phyloP scores from a whole-genome alignment of 2,329 filamentous ascomycete genomes.

The Fusarium sp. region DNA sequence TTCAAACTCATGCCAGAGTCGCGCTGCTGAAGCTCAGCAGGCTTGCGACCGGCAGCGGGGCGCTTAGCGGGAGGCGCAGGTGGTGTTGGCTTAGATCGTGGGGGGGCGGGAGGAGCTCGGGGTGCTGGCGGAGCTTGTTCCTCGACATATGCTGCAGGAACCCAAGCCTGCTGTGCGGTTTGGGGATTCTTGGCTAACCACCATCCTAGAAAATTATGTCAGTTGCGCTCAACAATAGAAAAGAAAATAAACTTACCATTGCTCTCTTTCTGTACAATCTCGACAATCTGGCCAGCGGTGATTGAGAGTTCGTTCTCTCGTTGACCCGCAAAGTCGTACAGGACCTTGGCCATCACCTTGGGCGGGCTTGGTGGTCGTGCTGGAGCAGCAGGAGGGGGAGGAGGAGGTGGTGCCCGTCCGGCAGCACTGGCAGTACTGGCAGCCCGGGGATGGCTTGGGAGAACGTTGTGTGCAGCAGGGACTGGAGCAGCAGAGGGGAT shows the following conservation, averaged over 20 bases:
- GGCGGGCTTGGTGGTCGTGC: slow-evolving; percentile 66
- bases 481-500: slow-evolving; percentile 40
- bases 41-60: slow-evolving; percentile 78
- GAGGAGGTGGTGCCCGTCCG: slow-evolving; percentile 71
- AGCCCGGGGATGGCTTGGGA: slow-evolving; percentile 67
- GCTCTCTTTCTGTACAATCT: slow-evolving; percentile 92
- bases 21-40: slow-evolving; percentile 74
- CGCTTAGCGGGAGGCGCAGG: slow-evolving; percentile 85
- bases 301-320: slow-evolving; percentile 88
- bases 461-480: slow-evolving; percentile 42
- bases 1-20: slow-evolving; percentile 77
- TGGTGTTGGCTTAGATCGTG: slow-evolving; percentile 75
- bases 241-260: slow-evolving; percentile 75
- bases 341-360: slow-evolving; percentile 86
- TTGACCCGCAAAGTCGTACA: slow-evolving; percentile 92
- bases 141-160: slow-evolving; percentile 93
- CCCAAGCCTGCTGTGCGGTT: slow-evolving; percentile 82
- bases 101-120: slow-evolving; percentile 74
- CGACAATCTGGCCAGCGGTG: slow-evolving; percentile 81
- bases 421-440: slow-evolving; percentile 56
- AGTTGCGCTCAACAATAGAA: slow-evolving; percentile 40
- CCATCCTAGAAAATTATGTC: slow-evolving; percentile 75
- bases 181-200: slow-evolving; percentile 83
- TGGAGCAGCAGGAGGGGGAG: slow-evolving; percentile 66
- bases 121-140: slow-evolving; percentile 77